Evolutionary conservation across 495 filamentous ascomycete genomes (phyloP).

Genomic region (Cladorrhinum samala): DNA sequence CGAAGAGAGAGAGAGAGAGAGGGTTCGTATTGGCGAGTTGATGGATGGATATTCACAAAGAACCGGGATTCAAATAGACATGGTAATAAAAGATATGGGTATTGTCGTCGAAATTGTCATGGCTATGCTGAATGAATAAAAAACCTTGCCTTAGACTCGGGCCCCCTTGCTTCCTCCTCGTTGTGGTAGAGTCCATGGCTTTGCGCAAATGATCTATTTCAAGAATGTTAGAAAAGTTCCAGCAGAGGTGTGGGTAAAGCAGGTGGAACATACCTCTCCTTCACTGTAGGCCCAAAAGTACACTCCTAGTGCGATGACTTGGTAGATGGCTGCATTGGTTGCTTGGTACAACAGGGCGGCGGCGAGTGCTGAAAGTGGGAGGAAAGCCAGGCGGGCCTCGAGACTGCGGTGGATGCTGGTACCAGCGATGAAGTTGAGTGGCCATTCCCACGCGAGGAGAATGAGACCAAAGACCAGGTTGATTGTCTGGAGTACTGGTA

Average conservation of each 20-base stretch:
- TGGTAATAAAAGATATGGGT: too few relatives aligned
- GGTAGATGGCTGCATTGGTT: conserved; percentile 88
- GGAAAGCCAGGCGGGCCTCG: conserved; percentile 73
- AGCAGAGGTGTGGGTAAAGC: neutral
- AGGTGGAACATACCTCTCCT: conserved; percentile 69
- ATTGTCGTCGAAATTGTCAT: neutral
- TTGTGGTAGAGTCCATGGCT: conserved; percentile 49
- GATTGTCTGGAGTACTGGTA: conserved; percentile 87
- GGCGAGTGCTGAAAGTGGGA: conserved; percentile 71
- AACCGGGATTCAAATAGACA: too few relatives aligned
- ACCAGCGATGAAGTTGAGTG: conserved; percentile 60
- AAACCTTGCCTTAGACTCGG: conserved; percentile 24
- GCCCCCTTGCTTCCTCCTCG: conserved; percentile 27
- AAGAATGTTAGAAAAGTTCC: neutral
- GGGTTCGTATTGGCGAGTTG: too few relatives aligned
- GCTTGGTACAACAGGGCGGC: conserved; percentile 83
- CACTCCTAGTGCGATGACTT: conserved; percentile 75
- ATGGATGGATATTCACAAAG: too few relatives aligned
- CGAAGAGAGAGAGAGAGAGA: too few relatives aligned
- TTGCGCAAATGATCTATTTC: conserved; percentile 43
- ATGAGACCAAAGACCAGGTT: conserved; percentile 87
- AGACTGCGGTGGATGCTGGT: conserved; percentile 76
- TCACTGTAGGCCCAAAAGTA: conserved; percentile 98
- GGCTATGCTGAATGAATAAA: neutral
- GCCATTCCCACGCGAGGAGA: conserved; percentile 88